Percentiles rank a stretch among this genome's conserved stretches.
Evolutionary conservation across 176 grass and related monocot species (phyloP).

Genomic region (Carex myosuroides): DNA sequence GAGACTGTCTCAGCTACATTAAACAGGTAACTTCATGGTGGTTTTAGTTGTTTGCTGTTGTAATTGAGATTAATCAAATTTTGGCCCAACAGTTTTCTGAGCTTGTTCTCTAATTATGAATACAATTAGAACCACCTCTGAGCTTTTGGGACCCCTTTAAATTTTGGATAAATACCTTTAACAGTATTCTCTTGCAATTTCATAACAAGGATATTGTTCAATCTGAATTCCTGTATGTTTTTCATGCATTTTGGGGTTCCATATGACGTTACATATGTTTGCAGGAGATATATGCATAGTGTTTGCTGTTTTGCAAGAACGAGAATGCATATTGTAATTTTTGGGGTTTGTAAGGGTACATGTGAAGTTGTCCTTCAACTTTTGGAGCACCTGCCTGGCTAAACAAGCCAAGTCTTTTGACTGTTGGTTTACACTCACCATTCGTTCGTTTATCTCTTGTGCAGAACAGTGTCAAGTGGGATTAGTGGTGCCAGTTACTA

Average conservation of each 20-base stretch:
- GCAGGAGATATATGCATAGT: background rate
- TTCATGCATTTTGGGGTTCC: background rate
- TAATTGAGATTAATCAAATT: background rate
- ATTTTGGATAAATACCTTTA: background rate
- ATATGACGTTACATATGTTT: background rate
- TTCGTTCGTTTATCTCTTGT: constrained; percentile 27
- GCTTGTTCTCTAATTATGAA: background rate
- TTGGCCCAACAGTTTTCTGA: background rate
- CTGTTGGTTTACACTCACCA: background rate
- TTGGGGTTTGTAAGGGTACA: background rate
- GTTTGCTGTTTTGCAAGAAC: background rate
- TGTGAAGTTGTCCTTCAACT: background rate
- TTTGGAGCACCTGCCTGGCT: background rate
- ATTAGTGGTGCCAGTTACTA: constrained; percentile 98
- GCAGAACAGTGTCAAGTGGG: constrained; percentile 99
- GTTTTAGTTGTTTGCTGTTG: background rate
- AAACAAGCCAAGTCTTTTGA: background rate
- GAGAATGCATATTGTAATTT: background rate
- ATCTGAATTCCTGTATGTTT: background rate
- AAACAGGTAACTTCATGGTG: constrained; percentile 48
- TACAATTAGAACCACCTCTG: background rate
- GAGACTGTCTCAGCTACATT: constrained; percentile 95
- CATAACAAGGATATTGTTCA: background rate
- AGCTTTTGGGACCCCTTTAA: background rate
- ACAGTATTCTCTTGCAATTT: background rate